phyloP scores from a whole-genome alignment of 2,329 filamentous ascomycete species.

The Thielaviopsis euricoi region DNA sequence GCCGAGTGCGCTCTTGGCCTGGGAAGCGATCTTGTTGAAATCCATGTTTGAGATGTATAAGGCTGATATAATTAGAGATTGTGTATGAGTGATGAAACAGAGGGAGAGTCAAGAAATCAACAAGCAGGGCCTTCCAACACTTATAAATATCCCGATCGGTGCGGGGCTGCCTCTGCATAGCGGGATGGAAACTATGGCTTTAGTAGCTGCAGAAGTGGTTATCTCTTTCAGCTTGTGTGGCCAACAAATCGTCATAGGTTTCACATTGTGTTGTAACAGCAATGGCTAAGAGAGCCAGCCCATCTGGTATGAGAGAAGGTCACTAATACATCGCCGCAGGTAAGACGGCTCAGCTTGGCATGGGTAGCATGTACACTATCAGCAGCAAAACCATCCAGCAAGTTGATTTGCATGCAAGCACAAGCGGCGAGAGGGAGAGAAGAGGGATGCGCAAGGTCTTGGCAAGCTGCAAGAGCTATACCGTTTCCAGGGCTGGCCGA shows the following conservation, averaged over 20 bases:
- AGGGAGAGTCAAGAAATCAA: not conserved
- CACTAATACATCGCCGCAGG: no score
- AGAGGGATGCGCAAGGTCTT: not conserved
- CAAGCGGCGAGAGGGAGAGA: not conserved
- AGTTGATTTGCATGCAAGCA: no score
- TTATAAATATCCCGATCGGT: not conserved
- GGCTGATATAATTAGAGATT: not conserved
- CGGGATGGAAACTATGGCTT: no score
- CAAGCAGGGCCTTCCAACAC: not conserved
- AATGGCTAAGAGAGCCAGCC: no score
- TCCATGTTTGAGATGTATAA: conserved; percentile 4
- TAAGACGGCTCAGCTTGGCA: no score
- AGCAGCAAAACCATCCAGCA: not conserved
- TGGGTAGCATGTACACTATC: no score
- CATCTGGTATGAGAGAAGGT: no score
- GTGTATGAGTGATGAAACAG: not conserved
- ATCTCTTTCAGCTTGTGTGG: not conserved
- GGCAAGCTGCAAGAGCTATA: not conserved
- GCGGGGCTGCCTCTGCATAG: no score
- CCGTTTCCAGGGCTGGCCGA: not conserved
- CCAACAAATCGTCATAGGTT: not conserved
- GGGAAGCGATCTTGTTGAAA: conserved; percentile 9
- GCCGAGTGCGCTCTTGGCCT: conserved; percentile 13
- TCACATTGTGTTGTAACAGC: not conserved
- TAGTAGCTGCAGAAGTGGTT: no score